Percentiles rank a stretch among this genome's conserved stretches.
Conservation (phyloP, 2,329 filamentous ascomycete genomes). For the Huntiella bhutanensis region DNA sequence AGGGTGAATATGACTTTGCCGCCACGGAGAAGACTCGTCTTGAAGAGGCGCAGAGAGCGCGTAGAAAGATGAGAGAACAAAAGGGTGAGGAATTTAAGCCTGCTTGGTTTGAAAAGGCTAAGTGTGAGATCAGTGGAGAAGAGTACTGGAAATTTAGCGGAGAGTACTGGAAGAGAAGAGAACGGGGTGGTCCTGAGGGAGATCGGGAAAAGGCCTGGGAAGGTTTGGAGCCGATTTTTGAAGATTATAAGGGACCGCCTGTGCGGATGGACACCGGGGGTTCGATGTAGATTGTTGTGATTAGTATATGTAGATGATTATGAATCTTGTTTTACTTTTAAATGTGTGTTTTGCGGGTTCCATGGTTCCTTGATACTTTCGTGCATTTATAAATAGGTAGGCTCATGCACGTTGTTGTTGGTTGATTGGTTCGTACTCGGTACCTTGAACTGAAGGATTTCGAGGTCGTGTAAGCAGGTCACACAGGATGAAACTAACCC, state of each 20-base stretch:
- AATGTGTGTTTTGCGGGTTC: neutral
- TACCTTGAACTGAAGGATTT: too few relatives aligned
- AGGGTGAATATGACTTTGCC: slow-evolving; percentile 88
- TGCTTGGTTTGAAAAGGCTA: slow-evolving; percentile 63
- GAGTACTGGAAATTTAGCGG: slow-evolving; percentile 79
- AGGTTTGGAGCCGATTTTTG: slow-evolving; percentile 58
- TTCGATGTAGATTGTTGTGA: slow-evolving; percentile 6
- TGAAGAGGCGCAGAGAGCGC: slow-evolving; percentile 74
- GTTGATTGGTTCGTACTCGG: too few relatives aligned
- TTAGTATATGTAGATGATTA: neutral
- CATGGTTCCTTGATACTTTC: too few relatives aligned
- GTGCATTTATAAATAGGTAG: too few relatives aligned
- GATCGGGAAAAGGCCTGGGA: slow-evolving; percentile 40
- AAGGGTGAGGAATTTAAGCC: slow-evolving; percentile 66
- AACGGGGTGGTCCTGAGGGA: slow-evolving; percentile 42
- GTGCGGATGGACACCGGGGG: slow-evolving; percentile 7
- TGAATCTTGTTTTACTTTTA: slow-evolving; percentile 1
- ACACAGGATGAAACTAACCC: too few relatives aligned
- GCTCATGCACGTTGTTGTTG: too few relatives aligned
- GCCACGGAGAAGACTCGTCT: slow-evolving; percentile 86
- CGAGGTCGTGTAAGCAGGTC: too few relatives aligned
- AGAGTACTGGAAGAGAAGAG: slow-evolving; percentile 66
- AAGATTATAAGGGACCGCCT: slow-evolving; percentile 15
- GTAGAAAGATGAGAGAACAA: slow-evolving; percentile 52
- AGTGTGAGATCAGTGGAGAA: slow-evolving; percentile 66